Percentiles rank a stretch among this genome's conserved stretches.
These are phyloP conservation scores for Xylariaceae sp. DNA, from an alignment of 2,329 filamentous ascomycete genomes.

Conservation along the genomic window DNA sequence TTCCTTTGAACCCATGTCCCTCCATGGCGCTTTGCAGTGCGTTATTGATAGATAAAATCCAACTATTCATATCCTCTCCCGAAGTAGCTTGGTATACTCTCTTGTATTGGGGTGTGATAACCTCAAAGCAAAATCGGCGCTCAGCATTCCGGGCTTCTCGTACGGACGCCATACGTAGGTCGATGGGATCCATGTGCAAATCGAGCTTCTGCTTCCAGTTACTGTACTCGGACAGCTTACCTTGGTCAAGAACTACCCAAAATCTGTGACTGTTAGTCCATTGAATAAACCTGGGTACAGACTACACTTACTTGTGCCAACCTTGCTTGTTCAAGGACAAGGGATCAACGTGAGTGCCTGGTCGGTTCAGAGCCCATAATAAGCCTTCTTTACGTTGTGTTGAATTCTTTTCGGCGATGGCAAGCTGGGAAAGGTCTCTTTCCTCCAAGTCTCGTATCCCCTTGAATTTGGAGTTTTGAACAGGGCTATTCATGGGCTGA, in stretches of 20 bases:
- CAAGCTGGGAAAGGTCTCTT: slow-evolving; percentile 56
- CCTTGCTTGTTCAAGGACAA: slow-evolving; percentile 94
- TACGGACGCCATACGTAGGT: slow-evolving; percentile 93
- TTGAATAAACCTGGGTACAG: neutral
- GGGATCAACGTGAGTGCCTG: slow-evolving; percentile 91
- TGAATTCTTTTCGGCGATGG: slow-evolving; percentile 53
- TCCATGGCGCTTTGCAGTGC: slow-evolving; percentile 95
- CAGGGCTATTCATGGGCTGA: slow-evolving; percentile 47
- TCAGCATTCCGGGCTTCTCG: slow-evolving; percentile 93
- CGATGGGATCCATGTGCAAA: slow-evolving; percentile 96
- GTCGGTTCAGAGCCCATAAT: slow-evolving; percentile 88
- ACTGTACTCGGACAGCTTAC: slow-evolving; percentile 94
- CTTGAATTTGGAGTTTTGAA: slow-evolving; percentile 66
- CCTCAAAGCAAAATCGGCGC: slow-evolving; percentile 93
- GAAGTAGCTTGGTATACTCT: slow-evolving; percentile 96
- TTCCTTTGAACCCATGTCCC: slow-evolving; percentile 60
- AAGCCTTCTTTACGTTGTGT: slow-evolving; percentile 88
- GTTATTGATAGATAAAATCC: slow-evolving; percentile 96
- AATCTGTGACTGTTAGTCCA: slow-evolving; percentile 55
- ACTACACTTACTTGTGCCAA: slow-evolving; percentile 83
- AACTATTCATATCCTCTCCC: slow-evolving; percentile 95
- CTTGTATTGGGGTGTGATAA: slow-evolving; percentile 94
- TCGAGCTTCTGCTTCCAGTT: slow-evolving; percentile 99
- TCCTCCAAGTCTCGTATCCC: slow-evolving; percentile 92
- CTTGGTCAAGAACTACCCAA: slow-evolving; percentile 97